Percentiles rank a stretch among this genome's conserved stretches.
These are phyloP conservation scores for Rhizophora mangle DNA, from an alignment of 345 rosid species.

Conservation along the genomic window DNA sequence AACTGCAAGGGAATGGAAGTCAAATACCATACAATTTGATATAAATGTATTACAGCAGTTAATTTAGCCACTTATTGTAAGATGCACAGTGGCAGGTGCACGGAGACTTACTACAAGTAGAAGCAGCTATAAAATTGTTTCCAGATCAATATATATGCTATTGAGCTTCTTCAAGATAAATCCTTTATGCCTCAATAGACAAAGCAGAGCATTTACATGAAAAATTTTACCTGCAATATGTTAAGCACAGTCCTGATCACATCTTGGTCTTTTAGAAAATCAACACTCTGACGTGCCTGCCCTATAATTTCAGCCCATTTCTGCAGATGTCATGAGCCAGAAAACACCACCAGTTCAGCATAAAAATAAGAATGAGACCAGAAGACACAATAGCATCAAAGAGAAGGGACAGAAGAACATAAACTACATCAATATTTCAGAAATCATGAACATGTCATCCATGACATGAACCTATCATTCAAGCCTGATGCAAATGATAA, in stretches of 20 bases:
- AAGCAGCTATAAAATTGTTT: no score
- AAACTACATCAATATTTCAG: no score
- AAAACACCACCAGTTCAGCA: background rate
- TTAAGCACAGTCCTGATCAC: constrained; percentile 91
- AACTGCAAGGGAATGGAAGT: background rate
- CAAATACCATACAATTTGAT: background rate
- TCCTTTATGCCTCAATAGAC: background rate
- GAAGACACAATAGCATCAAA: no score
- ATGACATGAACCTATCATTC: no score
- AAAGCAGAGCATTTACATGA: background rate
- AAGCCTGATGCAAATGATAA: no score
- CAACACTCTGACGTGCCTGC: constrained; percentile 94
- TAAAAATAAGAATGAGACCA: background rate
- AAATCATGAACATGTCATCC: no score
- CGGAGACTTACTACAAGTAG: no score
- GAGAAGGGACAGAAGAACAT: no score
- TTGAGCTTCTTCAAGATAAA: background rate
- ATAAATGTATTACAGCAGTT: no score
- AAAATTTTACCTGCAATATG: constrained; percentile 69
- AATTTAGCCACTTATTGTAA: no score
- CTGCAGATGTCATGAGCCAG: constrained; percentile 40
- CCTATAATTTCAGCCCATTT: constrained; percentile 96
- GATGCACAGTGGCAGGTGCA: no score
- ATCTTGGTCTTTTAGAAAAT: constrained; percentile 79
- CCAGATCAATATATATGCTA: no score